Evolutionary conservation across 352 stramenopile species (phyloP), one percentile per base, ranked within the genome.

Genomic region (Phytophthora tentaculata): DNA sequence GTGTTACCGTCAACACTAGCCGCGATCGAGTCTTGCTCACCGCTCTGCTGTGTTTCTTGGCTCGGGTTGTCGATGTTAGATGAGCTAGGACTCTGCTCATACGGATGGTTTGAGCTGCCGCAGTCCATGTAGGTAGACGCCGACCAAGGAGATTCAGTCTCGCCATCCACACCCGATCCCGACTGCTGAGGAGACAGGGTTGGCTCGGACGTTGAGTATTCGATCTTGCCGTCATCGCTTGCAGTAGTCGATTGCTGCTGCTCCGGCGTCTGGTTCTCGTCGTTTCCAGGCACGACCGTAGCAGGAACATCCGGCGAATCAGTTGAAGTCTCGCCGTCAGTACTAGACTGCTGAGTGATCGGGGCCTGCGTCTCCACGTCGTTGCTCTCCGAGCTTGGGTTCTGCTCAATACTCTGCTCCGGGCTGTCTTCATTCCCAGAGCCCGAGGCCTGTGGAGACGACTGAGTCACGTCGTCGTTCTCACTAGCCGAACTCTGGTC

Each of bases 321-420:
- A 12, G 60, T 58, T 29, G 51, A 55, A 37, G 50, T 61, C 28
- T 61, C 59, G n/a, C 57, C 48, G 19, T 57, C 58, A 14, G 48
- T 50, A 44, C 48, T 59, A 22, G 58, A 53, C 41, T 61, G 58
- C 41, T 59, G 17, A 6, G 39, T 44, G 49, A 28, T 66, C n/a
- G 59, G 41, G 3, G 59, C 24, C 37, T 53, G 49, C 3, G 59
- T 66, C 35, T 47, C 24, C 17, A 44, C 59, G 14, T 54, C 19
- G 20, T 43, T 50, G 39, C 37, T 65, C 2, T 43, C 48, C 8
- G 58, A 60, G 37, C 37, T 53, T 5, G 48, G 39, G 3, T 24
- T 13, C 37, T 58, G 48, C n/a, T 65, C 23, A 37, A 44, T 9
- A 12, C 22, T 64, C 45, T 64, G 56, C 9, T 64, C 29, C 5